phyloP scores from a whole-genome alignment of 164 flowering plant species.

The Vitis riparia region DNA sequence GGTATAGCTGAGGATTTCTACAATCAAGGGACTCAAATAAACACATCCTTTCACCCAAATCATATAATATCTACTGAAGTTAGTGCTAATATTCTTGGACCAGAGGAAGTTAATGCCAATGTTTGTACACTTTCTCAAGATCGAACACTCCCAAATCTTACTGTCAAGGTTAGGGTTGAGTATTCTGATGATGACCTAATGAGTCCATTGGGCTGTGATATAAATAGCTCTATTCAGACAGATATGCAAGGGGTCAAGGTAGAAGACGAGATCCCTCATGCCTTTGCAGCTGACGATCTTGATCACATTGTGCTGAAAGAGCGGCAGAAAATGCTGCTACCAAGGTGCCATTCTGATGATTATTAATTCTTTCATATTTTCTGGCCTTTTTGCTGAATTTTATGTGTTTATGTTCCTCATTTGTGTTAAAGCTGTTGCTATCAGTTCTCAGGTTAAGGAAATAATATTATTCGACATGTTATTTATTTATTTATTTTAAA shows the following conservation, averaged over 20 bases:
- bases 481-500: too few species aligned
- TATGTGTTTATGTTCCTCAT: background rate
- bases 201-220: constrained; percentile 10
- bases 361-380: constrained; percentile 2
- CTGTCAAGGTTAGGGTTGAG: constrained; percentile 23
- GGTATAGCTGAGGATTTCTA: constrained; percentile 1
- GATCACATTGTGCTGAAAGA: constrained; percentile 49
- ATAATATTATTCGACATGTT: background rate
- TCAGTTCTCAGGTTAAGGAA: background rate
- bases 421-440: background rate
- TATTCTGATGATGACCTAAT: constrained; percentile 11
- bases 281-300: constrained; percentile 30
- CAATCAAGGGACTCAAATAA: constrained; percentile 4
- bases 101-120: constrained; percentile 14
- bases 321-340: constrained; percentile 37
- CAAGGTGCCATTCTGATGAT: constrained; percentile 29
- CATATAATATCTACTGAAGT: constrained; percentile 12
- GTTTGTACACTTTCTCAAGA: constrained; percentile 3
- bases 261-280: constrained; percentile 21
- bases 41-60: background rate
- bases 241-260: constrained; percentile 15
- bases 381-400: background rate
- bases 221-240: constrained; percentile 6
- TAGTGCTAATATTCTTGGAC: constrained; percentile 9
- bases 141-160: constrained; percentile 3